phyloP scores from a whole-genome alignment of 495 filamentous ascomycete species.

The Trypethelium eluteriae region DNA sequence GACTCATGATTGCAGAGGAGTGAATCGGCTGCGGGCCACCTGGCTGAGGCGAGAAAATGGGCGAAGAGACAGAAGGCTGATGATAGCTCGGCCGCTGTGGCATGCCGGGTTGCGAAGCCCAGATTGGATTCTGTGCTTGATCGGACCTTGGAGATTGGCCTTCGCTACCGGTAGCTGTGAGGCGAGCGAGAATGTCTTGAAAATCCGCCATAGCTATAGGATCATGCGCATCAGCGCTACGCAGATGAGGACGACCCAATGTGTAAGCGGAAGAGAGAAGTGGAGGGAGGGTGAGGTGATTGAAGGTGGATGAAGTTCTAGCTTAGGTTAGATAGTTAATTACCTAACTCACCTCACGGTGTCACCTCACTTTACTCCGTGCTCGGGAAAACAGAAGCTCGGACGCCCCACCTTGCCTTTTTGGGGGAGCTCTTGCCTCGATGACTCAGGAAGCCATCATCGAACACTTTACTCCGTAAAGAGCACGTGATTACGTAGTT shows the following conservation, averaged over 20 bases:
- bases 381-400: constrained; percentile 2
- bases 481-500: too few species aligned
- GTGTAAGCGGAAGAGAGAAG: not conserved
- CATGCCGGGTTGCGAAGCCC: constrained; percentile 14
- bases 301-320: not conserved
- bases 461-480: too few species aligned
- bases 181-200: constrained; percentile 31
- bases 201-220: constrained; percentile 26
- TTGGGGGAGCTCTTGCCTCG: not conserved
- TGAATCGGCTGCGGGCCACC: constrained; percentile 32
- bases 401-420: constrained; percentile 9
- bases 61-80: constrained; percentile 34
- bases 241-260: not conserved
- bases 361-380: not conserved
- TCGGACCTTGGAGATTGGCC: not conserved
- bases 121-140: constrained; percentile 15
- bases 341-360: too few species aligned
- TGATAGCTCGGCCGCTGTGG: constrained; percentile 22
- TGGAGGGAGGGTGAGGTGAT: not conserved
- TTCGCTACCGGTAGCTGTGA: constrained; percentile 17
- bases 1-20: constrained; percentile 31
- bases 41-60: constrained; percentile 32
- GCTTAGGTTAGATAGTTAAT: not conserved
- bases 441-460: not conserved
- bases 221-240: not conserved